Base-by-base conservation (phyloP, 2,329 filamentous ascomycete genomes). In the Lecanicillium sp. region DNA sequence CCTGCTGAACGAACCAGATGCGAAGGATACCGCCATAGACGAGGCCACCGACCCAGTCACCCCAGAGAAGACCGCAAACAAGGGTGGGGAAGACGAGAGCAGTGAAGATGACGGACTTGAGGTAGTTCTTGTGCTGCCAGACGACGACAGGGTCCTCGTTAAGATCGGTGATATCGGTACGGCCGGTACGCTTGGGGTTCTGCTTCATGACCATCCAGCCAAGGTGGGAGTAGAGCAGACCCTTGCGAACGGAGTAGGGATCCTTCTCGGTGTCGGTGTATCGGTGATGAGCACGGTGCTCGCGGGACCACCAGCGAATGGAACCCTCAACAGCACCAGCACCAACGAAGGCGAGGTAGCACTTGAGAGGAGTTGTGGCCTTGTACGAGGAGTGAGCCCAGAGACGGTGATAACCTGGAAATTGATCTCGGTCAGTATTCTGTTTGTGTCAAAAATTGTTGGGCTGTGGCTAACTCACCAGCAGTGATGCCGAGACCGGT, bases 131-230 rank as follows among this genome's bases (percentile, higher is more conserved):
- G 75, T 94, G 88, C 70, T 94, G 88, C 84, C 84, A 93, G 58
- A 90, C 79, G 36, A 94, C 88, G 51, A 94, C 79, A 42, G 84
- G 75, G 62, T 93, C 87, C 65, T 91, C 86, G 71, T 93, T 93
- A 57, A 94, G 73, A 61, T 94, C 89, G 59, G 85, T 84, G 61
- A 94, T 93, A 59, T 94, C 88, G 67, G 87, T 90, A 53, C 88
- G 86, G 61, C 89, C 89, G 60, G 89, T 87, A 54, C 85, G 79
- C 78, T 91, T 91, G 55, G 87, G 87, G 73, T 94, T 91, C 73
- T 94, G 88, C 77, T 91, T 91, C 78, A 94, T 83, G 61, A 94
- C 70, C 87, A 94, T 93, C 88, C 88, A 94, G 60, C 88, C 88
- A 49, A 94, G 73, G 71, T 70, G 63, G 14, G 81, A 89, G 78